A percentile compares a stretch with the other conserved stretches of the same genome.
Evolutionary conservation across 2,329 filamentous ascomycete genomes (phyloP).

Genomic region (Aspergillus clavatus): DNA sequence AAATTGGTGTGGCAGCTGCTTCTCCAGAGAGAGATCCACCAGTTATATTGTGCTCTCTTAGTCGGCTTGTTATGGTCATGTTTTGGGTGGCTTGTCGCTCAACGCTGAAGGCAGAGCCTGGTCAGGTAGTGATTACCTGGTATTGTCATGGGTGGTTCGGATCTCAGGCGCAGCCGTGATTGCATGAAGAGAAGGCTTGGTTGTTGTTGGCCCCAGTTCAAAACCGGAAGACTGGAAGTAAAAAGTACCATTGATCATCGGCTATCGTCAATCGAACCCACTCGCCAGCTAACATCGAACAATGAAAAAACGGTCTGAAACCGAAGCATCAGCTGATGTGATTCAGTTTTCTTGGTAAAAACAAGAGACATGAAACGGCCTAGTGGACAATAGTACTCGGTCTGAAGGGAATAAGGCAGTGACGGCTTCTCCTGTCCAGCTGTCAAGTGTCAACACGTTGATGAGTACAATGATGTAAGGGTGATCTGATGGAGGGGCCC

Average conservation of each 20-base stretch:
- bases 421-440: neutral
- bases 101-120: no score
- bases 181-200: neutral
- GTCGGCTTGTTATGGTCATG: neutral
- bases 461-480: neutral
- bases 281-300: no score
- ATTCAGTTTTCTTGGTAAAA: neutral
- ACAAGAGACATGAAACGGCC: neutral
- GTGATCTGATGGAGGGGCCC: neutral
- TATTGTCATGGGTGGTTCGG: no score
- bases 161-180: neutral
- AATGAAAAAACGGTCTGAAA: neutral
- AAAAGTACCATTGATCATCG: no score
- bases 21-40: constrained; percentile 9
- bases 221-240: neutral
- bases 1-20: constrained; percentile 20
- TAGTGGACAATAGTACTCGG: no score
- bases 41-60: neutral
- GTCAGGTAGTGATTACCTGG: no score
- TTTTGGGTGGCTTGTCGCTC: neutral
- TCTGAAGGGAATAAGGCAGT: no score
- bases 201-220: neutral
- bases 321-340: neutral
- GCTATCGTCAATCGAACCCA: no score
- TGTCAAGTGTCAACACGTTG: neutral